Percentiles rank a stretch among this genome's conserved stretches.
phyloP scores from a whole-genome alignment of 139 green algal genomes.

The Auxenochlorella pyrenoidosa region DNA sequence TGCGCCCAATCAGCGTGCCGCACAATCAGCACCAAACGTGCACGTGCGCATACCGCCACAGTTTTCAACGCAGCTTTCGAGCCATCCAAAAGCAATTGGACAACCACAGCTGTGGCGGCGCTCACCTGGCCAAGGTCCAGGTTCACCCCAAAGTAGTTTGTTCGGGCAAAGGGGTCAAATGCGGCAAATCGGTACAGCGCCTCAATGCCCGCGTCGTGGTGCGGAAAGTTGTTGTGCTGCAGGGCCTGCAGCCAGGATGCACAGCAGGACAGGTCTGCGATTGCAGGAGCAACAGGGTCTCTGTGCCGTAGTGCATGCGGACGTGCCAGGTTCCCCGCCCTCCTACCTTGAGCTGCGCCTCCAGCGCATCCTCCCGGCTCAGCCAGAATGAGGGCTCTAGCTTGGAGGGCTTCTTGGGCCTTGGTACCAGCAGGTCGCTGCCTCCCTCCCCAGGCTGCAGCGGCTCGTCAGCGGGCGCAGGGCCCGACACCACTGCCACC shows the following conservation, averaged over 20 bases:
- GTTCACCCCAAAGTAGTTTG: slow-evolving; percentile 40
- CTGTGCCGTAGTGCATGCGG: no score
- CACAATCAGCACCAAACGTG: no score
- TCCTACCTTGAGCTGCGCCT: slow-evolving; percentile 24
- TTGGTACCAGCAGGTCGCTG: not conserved
- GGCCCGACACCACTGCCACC: not conserved
- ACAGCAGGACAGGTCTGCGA: no score
- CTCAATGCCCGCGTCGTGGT: slow-evolving; percentile 45
- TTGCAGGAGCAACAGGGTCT: no score
- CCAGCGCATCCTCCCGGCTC: not conserved
- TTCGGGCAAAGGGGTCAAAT: slow-evolving; percentile 37
- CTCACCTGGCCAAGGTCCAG: slow-evolving; percentile 39
- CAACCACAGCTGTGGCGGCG: no score
- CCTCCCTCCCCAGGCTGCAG: no score
- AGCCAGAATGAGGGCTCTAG: slow-evolving; percentile 33
- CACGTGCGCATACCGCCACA: no score
- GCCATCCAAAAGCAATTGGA: no score
- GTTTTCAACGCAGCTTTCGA: no score
- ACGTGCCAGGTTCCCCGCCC: not conserved
- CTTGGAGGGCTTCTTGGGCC: slow-evolving; percentile 6
- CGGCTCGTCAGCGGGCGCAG: not conserved
- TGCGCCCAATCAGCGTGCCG: no score
- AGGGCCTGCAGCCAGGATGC: slow-evolving; percentile 28
- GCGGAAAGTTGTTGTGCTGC: slow-evolving; percentile 46
- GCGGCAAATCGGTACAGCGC: slow-evolving; percentile 8